A percentile compares a stretch with the other conserved stretches of the same genome.
These are phyloP conservation scores for Alternaria dauci DNA, from an alignment of 2,329 filamentous ascomycete genomes.

Conservation along the genomic window DNA sequence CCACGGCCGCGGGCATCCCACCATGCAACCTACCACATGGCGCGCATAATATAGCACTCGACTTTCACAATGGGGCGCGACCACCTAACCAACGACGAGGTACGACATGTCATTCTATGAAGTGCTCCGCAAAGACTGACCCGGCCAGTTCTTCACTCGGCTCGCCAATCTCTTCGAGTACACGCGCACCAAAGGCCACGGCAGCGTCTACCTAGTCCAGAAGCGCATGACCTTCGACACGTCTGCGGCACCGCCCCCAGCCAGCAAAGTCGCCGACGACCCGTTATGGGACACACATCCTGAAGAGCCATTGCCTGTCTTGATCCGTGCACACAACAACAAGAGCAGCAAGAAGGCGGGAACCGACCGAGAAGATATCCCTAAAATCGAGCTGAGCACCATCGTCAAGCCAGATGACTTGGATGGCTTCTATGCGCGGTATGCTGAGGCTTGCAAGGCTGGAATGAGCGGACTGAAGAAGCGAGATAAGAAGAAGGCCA, in stretches of 20 bases:
- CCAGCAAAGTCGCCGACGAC: conserved; percentile 56
- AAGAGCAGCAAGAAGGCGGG: conserved; percentile 60
- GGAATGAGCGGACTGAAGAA: conserved; percentile 93
- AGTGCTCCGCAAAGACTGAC: conserved; percentile 4
- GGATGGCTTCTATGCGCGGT: conserved; percentile 81
- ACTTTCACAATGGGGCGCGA: conserved; percentile 56
- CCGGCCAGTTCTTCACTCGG: conserved; percentile 73
- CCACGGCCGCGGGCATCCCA: conserved; percentile 28
- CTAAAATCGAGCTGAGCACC: conserved; percentile 81
- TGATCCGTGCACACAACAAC: conserved; percentile 87
- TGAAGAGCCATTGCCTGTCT: conserved; percentile 70
- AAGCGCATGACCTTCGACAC: conserved; percentile 67
- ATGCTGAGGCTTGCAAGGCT: conserved; percentile 89
- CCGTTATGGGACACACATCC: conserved; percentile 69
- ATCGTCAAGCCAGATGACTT: conserved; percentile 78
- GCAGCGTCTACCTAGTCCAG: conserved; percentile 77
- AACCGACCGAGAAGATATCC: conserved; percentile 53
- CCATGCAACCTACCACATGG: conserved; percentile 29
- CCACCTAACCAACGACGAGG: conserved; percentile 70
- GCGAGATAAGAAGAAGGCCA: conserved; percentile 86
- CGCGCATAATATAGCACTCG: conserved; percentile 30
- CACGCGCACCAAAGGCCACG: conserved; percentile 74
- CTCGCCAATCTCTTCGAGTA: conserved; percentile 73
- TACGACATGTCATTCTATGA: conserved; percentile 49
- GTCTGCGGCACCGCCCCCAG: conserved; percentile 45